phyloP scores from a whole-genome alignment of 1,139 yeast genomes.

The Zhuliangozyma blackwelliae region DNA sequence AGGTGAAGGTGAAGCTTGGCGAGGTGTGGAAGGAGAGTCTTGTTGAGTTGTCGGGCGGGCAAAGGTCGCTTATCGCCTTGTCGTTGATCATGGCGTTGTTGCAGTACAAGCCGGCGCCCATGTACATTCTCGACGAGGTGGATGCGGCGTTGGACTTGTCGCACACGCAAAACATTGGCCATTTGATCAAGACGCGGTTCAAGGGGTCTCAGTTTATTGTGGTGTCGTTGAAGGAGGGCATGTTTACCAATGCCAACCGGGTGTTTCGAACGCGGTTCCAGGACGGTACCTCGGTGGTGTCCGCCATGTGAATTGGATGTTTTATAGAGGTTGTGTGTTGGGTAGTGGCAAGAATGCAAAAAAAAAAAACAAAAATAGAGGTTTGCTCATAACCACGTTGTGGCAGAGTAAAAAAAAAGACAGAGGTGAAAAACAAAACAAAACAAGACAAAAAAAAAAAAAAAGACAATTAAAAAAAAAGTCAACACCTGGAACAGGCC shows the following conservation, averaged over 20 bases:
- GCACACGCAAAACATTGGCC: constrained; percentile 97
- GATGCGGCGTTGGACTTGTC: constrained; percentile 97
- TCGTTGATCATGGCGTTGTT: constrained; percentile 86
- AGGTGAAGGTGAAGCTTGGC: constrained; percentile 87
- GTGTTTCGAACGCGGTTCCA: constrained; percentile 92
- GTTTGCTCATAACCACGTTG: too few species aligned
- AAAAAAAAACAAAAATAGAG: too few species aligned
- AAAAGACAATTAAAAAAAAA: too few species aligned
- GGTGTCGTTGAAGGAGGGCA: constrained; percentile 94
- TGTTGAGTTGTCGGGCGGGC: constrained; percentile 96
- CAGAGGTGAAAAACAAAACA: too few species aligned
- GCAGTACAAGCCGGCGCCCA: constrained; percentile 96
- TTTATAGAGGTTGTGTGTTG: too few species aligned
- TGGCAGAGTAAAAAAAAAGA: too few species aligned
- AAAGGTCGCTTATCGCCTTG: constrained; percentile 86
- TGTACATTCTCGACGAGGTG: constrained; percentile 95
- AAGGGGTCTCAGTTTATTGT: constrained; percentile 95
- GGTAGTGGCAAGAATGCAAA: too few species aligned
- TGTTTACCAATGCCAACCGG: constrained; percentile 96
- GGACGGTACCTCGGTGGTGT: constrained; percentile 93
- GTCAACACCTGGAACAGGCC: too few species aligned
- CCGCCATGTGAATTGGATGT: constrained; percentile 47
- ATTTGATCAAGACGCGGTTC: constrained; percentile 88
- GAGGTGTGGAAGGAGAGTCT: constrained; percentile 94
- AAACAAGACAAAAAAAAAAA: too few species aligned